A percentile compares a stretch with the other conserved stretches of the same genome.
Conservation (phyloP, 2,329 filamentous ascomycete species). For the Dactylellina drechsleri region DNA sequence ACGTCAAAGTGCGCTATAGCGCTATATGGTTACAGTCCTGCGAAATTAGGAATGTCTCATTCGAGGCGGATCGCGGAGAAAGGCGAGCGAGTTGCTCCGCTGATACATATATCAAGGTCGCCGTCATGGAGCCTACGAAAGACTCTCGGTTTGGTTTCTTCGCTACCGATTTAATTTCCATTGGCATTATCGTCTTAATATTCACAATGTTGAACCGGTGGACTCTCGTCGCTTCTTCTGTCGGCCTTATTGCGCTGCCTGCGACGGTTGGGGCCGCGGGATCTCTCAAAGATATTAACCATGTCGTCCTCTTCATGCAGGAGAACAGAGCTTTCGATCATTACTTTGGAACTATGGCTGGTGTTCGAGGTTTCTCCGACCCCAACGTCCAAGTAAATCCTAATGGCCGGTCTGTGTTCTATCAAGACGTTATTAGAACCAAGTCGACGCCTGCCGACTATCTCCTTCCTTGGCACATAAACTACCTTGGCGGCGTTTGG, state of each 20-base stretch:
- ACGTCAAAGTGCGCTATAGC: not conserved
- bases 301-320: slow-evolving; percentile 71
- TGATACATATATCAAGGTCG: not conserved
- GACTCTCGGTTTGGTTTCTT: slow-evolving; percentile 8
- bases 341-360: slow-evolving; percentile 69
- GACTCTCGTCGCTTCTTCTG: slow-evolving; percentile 33
- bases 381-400: slow-evolving; percentile 68
- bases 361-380: slow-evolving; percentile 68
- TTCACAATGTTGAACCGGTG: slow-evolving; percentile 22
- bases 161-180: not conserved
- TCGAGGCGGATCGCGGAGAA: not conserved
- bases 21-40: not conserved
- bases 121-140: not conserved
- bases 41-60: slow-evolving; percentile 4
- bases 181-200: slow-evolving; percentile 2
- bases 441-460: no score
- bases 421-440: slow-evolving; percentile 62
- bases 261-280: slow-evolving; percentile 59
- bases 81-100: not conserved
- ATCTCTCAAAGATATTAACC: slow-evolving; percentile 67
- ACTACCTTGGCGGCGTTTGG: no score
- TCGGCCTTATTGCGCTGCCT: slow-evolving; percentile 26
- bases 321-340: slow-evolving; percentile 63
- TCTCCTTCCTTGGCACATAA: no score
- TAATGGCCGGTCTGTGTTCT: slow-evolving; percentile 64